phyloP scores from a whole-genome alignment of 495 filamentous ascomycete species.

The Xylona heveae region DNA sequence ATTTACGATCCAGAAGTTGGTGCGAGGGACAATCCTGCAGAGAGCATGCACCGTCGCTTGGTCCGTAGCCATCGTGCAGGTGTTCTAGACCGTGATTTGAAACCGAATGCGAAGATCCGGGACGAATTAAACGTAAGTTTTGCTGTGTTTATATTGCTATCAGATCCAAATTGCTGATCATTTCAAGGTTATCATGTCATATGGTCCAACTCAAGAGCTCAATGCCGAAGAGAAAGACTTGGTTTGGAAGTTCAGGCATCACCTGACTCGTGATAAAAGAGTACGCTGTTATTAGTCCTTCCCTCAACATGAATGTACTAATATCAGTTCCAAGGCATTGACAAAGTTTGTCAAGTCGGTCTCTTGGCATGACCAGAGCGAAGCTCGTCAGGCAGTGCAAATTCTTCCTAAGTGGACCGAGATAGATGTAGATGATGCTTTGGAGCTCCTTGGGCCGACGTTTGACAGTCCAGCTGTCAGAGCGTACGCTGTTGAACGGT shows the following conservation, averaged over 20 bases:
- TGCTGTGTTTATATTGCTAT: neutral
- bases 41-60: conserved; percentile 82
- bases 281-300: conserved; percentile 2
- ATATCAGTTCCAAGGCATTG: conserved; percentile 28
- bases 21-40: conserved; percentile 73
- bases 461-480: conserved; percentile 77
- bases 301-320: conserved; percentile 1
- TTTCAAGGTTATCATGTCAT: conserved; percentile 46
- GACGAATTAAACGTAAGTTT: conserved; percentile 56
- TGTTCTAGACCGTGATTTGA: conserved; percentile 77
- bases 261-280: conserved; percentile 77
- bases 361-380: conserved; percentile 72
- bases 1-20: conserved; percentile 93
- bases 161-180: neutral
- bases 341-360: conserved; percentile 98
- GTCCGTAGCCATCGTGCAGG: conserved; percentile 87
- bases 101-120: conserved; percentile 87
- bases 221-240: conserved; percentile 83
- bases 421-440: conserved; percentile 89
- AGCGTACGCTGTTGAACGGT: conserved; percentile 78
- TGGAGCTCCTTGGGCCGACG: conserved; percentile 80
- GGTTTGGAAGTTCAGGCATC: conserved; percentile 91
- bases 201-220: conserved; percentile 77
- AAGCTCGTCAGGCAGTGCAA: conserved; percentile 72
- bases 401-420: conserved; percentile 89